Evolutionary conservation across 1,284 basidiomycete species (phyloP).

Genomic region (Cerioporus squamosus): DNA sequence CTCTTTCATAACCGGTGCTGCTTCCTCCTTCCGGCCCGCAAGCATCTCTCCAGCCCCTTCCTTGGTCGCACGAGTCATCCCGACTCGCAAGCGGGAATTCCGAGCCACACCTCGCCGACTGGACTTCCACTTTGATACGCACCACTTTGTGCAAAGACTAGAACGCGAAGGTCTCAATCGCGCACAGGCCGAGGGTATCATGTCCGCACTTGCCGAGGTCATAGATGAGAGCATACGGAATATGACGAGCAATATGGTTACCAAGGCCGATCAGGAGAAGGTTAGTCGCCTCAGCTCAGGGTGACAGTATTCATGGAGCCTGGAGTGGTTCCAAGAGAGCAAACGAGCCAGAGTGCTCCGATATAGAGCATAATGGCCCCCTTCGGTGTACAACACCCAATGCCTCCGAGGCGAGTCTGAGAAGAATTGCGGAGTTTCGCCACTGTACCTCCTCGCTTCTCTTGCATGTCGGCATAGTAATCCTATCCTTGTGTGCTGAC

Average conservation of each 20-base stretch:
- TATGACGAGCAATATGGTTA: slow-evolving; percentile 94
- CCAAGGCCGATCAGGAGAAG: slow-evolving; percentile 94
- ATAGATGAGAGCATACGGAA: slow-evolving; percentile 94
- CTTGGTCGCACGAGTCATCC: slow-evolving; percentile 9
- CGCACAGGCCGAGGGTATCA: slow-evolving; percentile 92
- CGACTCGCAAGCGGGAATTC: slow-evolving; percentile 9
- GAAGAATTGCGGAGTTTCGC: no score
- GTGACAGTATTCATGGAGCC: no score
- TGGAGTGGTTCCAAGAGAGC: no score
- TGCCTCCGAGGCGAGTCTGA: no score
- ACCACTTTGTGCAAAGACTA: slow-evolving; percentile 89
- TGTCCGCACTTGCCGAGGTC: slow-evolving; percentile 93
- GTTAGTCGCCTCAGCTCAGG: slow-evolving; percentile 39
- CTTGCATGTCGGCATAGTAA: neutral
- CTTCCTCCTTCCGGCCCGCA: neutral
- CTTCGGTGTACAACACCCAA: no score
- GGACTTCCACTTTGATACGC: slow-evolving; percentile 91
- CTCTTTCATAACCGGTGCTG: slow-evolving; percentile 5
- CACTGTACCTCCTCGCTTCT: neutral
- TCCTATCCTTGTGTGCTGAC: neutral
- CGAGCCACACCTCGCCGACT: slow-evolving; percentile 19
- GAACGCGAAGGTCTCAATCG: slow-evolving; percentile 88
- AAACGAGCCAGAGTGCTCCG: no score
- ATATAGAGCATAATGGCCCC: no score
- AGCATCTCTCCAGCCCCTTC: neutral